Conservation (phyloP, 176 grass and related monocot genomes). For the Microstegium vimineum region DNA sequence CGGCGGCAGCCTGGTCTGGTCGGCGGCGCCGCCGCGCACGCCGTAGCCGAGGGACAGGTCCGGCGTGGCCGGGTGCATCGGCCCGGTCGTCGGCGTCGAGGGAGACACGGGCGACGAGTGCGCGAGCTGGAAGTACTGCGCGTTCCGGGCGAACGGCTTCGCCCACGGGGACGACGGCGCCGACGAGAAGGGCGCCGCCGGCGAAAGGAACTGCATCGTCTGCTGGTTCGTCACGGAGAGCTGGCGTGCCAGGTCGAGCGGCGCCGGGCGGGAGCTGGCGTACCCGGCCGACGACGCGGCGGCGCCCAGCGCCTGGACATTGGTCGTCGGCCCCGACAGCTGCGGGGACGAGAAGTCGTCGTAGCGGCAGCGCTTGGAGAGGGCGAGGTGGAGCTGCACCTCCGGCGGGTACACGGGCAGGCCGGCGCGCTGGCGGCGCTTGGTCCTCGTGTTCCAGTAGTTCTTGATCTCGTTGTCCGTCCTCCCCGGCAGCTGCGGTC, state of each 20-base stretch:
- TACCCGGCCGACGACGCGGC: background rate
- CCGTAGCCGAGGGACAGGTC: slow-evolving; percentile 25
- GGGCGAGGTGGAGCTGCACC: slow-evolving; percentile 43
- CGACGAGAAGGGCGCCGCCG: slow-evolving; percentile 1
- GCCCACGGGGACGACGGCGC: slow-evolving; percentile 35
- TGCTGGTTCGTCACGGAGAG: slow-evolving; percentile 1
- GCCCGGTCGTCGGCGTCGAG: background rate
- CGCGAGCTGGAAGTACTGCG: slow-evolving; percentile 31
- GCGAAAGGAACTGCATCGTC: slow-evolving; percentile 8
- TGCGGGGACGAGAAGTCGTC: background rate
- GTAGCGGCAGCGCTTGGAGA: slow-evolving; percentile 44
- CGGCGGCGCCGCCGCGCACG: background rate
- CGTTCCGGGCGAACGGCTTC: slow-evolving; percentile 3
- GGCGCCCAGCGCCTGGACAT: background rate
- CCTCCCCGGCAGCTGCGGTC: slow-evolving; percentile 64
- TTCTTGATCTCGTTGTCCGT: slow-evolving; percentile 99
- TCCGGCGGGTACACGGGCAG: slow-evolving; percentile 65
- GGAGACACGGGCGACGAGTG: slow-evolving; percentile 43
- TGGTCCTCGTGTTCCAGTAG: slow-evolving; percentile 92
- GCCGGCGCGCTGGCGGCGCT: slow-evolving; percentile 55
- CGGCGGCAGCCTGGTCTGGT: slow-evolving; percentile 9
- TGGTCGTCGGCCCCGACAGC: too few relatives aligned
- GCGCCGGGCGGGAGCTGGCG: slow-evolving; percentile 36
- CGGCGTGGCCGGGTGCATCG: background rate
- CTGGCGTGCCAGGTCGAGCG: slow-evolving; percentile 44